Conservation (phyloP, 106 monocot species). For the Dendrobium catenatum region DNA sequence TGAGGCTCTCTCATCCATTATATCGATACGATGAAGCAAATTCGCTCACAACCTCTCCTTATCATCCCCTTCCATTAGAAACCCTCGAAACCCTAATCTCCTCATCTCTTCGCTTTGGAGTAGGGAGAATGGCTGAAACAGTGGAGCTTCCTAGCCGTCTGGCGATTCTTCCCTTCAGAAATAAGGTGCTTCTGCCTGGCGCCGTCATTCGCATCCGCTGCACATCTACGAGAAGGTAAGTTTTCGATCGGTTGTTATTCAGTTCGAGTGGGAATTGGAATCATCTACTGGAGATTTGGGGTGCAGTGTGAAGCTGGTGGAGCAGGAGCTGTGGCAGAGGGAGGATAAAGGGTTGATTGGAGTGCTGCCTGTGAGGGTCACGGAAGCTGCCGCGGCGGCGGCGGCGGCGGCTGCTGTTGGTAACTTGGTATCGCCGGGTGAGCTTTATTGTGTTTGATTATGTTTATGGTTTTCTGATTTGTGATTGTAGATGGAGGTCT, state of each 20-base stretch:
- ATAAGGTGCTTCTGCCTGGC: slow-evolving; percentile 92
- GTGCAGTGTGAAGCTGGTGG: slow-evolving; percentile 92
- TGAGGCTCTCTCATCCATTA: too few species aligned
- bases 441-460: not conserved
- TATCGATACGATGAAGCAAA: not conserved
- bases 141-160: slow-evolving; percentile 88
- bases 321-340: slow-evolving; percentile 95
- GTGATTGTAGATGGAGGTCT: not conserved
- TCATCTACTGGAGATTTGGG: not conserved
- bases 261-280: not conserved
- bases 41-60: not conserved
- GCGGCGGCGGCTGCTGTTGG: slow-evolving; percentile 28
- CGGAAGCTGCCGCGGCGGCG: slow-evolving; percentile 21
- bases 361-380: slow-evolving; percentile 84
- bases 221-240: slow-evolving; percentile 83
- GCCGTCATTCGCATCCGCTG: slow-evolving; percentile 95
- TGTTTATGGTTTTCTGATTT: not conserved
- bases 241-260: not conserved
- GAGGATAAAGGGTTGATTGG: slow-evolving; percentile 99
- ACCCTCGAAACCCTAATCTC: not conserved
- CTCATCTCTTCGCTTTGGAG: not conserved
- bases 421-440: slow-evolving; percentile 63
- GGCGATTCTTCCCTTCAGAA: slow-evolving; percentile 93
- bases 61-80: not conserved
- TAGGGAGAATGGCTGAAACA: slow-evolving; percentile 56